phyloP scores from a whole-genome alignment of 2,329 filamentous ascomycete species.

The Zymoseptoria tritici region DNA sequence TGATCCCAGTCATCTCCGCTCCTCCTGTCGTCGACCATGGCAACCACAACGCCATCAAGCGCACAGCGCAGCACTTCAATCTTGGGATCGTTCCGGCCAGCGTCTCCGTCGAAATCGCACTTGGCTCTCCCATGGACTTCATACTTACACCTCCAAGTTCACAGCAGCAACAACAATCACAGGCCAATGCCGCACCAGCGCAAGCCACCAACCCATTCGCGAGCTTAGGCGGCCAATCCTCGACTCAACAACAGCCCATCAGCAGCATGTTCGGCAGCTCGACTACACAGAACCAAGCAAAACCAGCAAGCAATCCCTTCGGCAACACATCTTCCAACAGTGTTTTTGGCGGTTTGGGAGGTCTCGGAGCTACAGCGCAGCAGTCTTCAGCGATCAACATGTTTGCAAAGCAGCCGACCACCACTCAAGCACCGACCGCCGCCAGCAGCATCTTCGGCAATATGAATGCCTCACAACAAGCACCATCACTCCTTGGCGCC shows the following conservation, averaged over 20 bases:
- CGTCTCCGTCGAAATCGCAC: not conserved
- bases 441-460: constrained; percentile 16
- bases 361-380: constrained; percentile 6
- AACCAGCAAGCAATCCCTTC: constrained; percentile 26
- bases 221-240: not conserved
- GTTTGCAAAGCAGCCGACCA: constrained; percentile 19
- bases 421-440: constrained; percentile 22
- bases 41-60: not conserved
- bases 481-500: constrained; percentile 23
- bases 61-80: not conserved
- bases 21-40: not conserved
- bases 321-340: constrained; percentile 10
- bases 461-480: constrained; percentile 17
- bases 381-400: constrained; percentile 28
- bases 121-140: not conserved
- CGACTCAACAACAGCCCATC: not conserved
- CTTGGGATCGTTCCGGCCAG: not conserved
- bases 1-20: not conserved
- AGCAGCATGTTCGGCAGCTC: constrained; percentile 13
- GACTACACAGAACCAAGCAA: constrained; percentile 7
- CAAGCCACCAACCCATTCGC: not conserved
- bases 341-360: not conserved
- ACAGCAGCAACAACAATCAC: constrained; percentile 8
- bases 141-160: not conserved
- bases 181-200: not conserved